Evolutionary conservation across 2,329 filamentous ascomycete genomes (phyloP), one percentile per base, ranked within the genome.

Genomic region (Zymoseptoria ardabiliae): DNA sequence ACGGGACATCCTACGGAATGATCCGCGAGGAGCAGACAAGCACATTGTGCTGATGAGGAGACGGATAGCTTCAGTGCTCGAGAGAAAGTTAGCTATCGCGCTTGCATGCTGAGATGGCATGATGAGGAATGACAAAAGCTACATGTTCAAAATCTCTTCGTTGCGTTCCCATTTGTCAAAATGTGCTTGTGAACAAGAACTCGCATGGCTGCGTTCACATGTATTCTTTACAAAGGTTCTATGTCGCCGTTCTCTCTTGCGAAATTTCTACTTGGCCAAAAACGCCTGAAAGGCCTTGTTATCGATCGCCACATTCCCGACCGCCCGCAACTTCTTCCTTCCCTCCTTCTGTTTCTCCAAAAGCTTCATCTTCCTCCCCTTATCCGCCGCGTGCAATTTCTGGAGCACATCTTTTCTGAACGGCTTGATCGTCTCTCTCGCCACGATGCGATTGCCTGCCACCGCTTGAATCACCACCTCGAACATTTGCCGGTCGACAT

Each of bases 321-420:
- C 87, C 0, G 88, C 83, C 60, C 90, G 85, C 60, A 99, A 76
- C 74, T 88, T 89, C 83, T 96, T 97, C 58, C 91, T 82, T 0
- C 94, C 94, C 66, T 92, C 92, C 77, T 99, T 99, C 75, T 99
- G 94, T 80, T 93, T 96, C 77, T 97, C 93, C 10, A 99, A 76
- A 65, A 99, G 75, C 75, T 99, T 99, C 69, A 86, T 83, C 45
- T 92, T 83, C 60, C 94, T 80, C 3, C 85, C 85, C 17, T 96
- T 84, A 76, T 99, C 94, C 62, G 88, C 89, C 0, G 94, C 94
- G 72, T 99, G 95, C 58, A 99, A 78, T 76, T 97, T 97, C 7
- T 88, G 87, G 58, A 96, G 77, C 2, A 99, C 94, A 68, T 99
- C 94, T 74, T 99, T 99, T 53, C 94, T 82, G 75, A 96, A 99